Evolutionary conservation across 1,284 basidiomycete genomes (phyloP).

Genomic region (Uromyces viciae-fabae): DNA sequence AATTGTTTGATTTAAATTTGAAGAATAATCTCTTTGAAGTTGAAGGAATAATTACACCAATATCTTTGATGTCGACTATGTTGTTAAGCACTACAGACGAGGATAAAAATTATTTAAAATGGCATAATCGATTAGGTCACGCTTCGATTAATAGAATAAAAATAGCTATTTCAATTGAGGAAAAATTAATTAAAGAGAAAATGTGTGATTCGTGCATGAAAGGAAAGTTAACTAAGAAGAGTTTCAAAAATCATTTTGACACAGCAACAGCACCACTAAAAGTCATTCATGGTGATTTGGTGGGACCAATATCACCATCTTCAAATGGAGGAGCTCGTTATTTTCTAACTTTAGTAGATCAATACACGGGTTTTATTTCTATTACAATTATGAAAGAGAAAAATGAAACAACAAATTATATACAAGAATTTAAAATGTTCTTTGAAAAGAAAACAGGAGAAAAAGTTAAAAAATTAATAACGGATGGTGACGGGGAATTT

Average conservation of each 20-base stretch:
- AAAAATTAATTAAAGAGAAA: neutral
- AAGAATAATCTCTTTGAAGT: too few species aligned
- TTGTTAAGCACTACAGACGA: too few species aligned
- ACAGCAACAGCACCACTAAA: neutral
- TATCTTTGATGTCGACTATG: too few species aligned
- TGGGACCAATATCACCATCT: neutral
- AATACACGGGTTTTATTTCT: neutral
- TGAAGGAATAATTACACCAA: too few species aligned
- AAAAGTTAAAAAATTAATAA: too few species aligned
- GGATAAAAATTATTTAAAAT: neutral
- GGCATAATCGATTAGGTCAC: neutral
- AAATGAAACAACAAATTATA: neutral
- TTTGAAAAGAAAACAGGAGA: too few species aligned
- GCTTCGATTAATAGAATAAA: neutral
- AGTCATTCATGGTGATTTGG: neutral
- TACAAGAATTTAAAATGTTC: too few species aligned
- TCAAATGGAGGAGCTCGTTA: neutral
- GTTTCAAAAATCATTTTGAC: neutral
- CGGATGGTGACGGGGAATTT: too few species aligned
- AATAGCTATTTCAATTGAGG: neutral
- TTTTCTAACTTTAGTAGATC: neutral
- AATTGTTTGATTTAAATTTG: too few species aligned
- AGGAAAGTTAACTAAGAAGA: neutral
- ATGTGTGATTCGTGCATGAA: neutral
- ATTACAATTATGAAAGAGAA: neutral